A percentile compares a stretch with the other conserved stretches of the same genome.
phyloP scores from a whole-genome alignment of 768 basidiomycete species.

The Hypsizygus marmoreus region DNA sequence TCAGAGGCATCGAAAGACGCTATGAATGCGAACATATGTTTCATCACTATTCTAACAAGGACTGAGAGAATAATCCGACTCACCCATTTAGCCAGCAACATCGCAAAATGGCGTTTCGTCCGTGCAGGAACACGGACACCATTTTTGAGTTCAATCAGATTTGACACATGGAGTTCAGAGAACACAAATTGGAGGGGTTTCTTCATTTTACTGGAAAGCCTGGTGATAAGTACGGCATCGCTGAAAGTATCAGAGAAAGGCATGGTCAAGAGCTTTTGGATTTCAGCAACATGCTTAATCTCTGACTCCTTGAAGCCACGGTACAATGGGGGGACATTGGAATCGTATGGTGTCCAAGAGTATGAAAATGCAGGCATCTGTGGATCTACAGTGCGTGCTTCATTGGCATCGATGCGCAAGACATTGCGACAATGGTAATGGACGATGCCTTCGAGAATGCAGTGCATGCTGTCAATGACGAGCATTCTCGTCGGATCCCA shows the following conservation, averaged over 20 bases:
- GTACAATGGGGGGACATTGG: too few relatives aligned
- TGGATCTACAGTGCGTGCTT: too few relatives aligned
- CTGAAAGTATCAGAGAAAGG: constrained; percentile 1
- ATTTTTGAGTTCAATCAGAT: neutral
- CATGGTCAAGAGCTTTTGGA: too few relatives aligned
- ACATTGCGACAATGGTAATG: constrained; percentile 19
- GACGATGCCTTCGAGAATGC: constrained; percentile 25
- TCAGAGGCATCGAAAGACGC: neutral
- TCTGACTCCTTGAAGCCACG: too few relatives aligned
- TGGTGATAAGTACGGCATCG: neutral
- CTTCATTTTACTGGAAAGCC: neutral
- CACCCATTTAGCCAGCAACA: too few relatives aligned
- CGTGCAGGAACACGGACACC: neutral
- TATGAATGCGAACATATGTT: too few relatives aligned
- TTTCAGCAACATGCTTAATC: too few relatives aligned
- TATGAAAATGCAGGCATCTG: too few relatives aligned
- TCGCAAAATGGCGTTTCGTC: too few relatives aligned
- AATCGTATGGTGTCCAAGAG: constrained; percentile 8
- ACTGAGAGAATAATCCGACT: neutral
- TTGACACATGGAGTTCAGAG: constrained; percentile 2
- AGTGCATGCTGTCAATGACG: constrained; percentile 40
- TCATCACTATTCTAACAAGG: neutral
- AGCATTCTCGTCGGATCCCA: constrained; percentile 34
- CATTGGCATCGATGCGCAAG: too few relatives aligned
- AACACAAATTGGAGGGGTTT: too few relatives aligned